Conservation (phyloP, 2,329 filamentous ascomycete species). For the Ophiostoma himal-ulmi region DNA sequence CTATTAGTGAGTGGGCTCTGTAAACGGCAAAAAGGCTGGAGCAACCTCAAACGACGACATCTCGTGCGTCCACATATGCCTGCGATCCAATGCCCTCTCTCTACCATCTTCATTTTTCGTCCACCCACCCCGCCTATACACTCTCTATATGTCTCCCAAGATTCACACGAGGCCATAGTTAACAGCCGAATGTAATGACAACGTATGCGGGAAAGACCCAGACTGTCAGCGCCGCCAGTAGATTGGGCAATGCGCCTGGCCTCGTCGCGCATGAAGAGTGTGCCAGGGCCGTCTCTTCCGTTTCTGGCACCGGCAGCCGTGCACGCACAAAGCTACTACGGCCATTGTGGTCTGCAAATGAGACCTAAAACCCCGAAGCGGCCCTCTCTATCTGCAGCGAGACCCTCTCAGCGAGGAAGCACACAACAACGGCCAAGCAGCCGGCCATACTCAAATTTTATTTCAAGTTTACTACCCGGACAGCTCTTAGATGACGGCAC, state of each 20-base stretch:
- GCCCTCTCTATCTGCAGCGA: not conserved
- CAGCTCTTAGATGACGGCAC: not conserved
- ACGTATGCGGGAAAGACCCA: constrained; percentile 8
- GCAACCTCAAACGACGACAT: not conserved
- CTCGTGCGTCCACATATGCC: constrained; percentile 6
- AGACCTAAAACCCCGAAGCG: not conserved
- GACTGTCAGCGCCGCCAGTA: constrained; percentile 20
- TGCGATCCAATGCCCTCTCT: not conserved
- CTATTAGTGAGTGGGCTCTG: not conserved
- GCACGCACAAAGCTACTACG: not conserved
- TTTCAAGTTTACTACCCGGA: not conserved
- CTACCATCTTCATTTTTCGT: not conserved
- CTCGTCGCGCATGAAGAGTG: constrained; percentile 8
- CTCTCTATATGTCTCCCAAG: not conserved
- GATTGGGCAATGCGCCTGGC: constrained; percentile 27
- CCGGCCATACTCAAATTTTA: constrained; percentile 1
- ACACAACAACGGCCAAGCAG: not conserved
- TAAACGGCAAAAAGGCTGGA: not conserved
- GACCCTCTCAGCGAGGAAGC: not conserved
- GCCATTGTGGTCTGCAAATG: not conserved
- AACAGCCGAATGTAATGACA: constrained; percentile 21
- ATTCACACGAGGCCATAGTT: not conserved
- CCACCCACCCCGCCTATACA: not conserved
- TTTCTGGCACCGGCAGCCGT: not conserved
- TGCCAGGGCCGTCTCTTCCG: not conserved